These are phyloP conservation scores for Sanghuangporus sanghuang DNA, from an alignment of 1,284 basidiomycete genomes.

Conservation along the genomic window DNA sequence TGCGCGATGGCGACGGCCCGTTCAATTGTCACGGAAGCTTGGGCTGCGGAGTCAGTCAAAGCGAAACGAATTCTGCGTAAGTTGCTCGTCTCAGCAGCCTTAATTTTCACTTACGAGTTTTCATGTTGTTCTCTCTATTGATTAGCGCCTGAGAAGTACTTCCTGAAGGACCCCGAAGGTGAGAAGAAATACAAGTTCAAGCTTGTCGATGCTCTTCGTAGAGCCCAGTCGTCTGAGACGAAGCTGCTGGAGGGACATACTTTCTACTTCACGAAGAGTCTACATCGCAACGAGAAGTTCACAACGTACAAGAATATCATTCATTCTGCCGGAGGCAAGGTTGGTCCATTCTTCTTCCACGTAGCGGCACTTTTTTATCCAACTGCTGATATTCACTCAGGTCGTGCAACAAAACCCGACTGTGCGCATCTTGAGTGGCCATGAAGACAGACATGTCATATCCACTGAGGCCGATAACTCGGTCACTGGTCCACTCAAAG, in stretches of 20 bases:
- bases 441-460: conserved; percentile 51
- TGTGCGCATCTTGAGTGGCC: conserved; percentile 38
- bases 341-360: conserved; percentile 27
- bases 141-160: conserved; percentile 58
- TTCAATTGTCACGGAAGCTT: conserved; percentile 56
- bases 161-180: conserved; percentile 50
- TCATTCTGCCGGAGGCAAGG: conserved; percentile 62
- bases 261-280: conserved; percentile 69
- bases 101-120: background rate
- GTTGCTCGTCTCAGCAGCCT: conserved; percentile 22
- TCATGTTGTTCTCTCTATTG: no score
- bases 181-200: conserved; percentile 65
- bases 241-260: conserved; percentile 55
- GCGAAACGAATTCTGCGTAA: conserved; percentile 57
- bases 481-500: conserved; percentile 54
- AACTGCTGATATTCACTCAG: conserved; percentile 24
- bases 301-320: conserved; percentile 59
- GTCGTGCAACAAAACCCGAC: conserved; percentile 48
- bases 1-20: conserved; percentile 61
- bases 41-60: conserved; percentile 58
- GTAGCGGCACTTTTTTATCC: background rate
- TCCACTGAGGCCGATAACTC: conserved; percentile 55
- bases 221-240: conserved; percentile 46
- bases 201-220: conserved; percentile 50
- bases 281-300: conserved; percentile 44